Evolutionary conservation across 2,329 filamentous ascomycete genomes (phyloP).

Genomic region (Diatrype stigma): DNA sequence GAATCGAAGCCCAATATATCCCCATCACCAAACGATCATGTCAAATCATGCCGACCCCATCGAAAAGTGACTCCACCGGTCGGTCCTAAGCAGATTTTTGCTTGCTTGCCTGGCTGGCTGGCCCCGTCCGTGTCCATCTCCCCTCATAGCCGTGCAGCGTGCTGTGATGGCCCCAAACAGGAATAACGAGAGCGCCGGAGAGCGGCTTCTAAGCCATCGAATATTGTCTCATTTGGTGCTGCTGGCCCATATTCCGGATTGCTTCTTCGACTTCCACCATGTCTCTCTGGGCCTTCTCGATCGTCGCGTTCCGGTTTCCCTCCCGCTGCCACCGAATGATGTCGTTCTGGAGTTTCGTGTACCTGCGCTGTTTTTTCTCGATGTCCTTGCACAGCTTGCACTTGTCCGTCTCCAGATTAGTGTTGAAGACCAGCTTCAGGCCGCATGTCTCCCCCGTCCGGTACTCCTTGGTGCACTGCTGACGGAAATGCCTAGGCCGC

Average conservation of each 20-base stretch:
- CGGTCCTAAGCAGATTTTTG: background rate
- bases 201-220: conserved; percentile 29
- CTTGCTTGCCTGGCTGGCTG: background rate
- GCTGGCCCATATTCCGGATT: conserved; percentile 42
- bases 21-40: background rate
- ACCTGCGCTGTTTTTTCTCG: conserved; percentile 75
- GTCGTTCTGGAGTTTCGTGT: conserved; percentile 69
- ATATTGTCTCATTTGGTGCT: conserved; percentile 36
- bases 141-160: too few relatives aligned
- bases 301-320: conserved; percentile 68
- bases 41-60: background rate
- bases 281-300: conserved; percentile 66
- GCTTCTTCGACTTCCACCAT: conserved; percentile 63
- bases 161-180: background rate
- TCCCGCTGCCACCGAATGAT: conserved; percentile 74
- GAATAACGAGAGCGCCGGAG: background rate
- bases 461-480: conserved; percentile 92
- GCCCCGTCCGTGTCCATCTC: background rate
- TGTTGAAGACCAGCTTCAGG: conserved; percentile 81
- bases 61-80: background rate
- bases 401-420: conserved; percentile 56
- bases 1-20: conserved; percentile 1
- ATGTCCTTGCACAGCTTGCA: conserved; percentile 89
- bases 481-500: conserved; percentile 61
- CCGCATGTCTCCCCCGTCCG: conserved; percentile 95